Base-by-base conservation (phyloP, 2,329 filamentous ascomycete genomes). In the Grosmannia serpens region DNA sequence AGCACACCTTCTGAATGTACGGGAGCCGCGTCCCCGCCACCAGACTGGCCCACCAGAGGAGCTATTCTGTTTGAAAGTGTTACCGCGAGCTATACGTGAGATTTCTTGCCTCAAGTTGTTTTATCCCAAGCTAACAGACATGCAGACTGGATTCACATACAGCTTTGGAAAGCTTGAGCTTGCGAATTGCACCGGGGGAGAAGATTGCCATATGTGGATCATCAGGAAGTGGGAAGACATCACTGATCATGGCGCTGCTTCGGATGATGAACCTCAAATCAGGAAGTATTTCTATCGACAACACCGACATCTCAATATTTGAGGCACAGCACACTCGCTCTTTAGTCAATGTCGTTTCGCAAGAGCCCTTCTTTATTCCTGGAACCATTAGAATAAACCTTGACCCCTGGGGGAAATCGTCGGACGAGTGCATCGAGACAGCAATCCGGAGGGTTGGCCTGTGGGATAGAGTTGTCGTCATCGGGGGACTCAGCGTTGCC, bases 211-310 rank as follows among this genome's bases (percentile, higher is more conserved):
- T 59, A 29, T 59, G 57, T 27, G 57, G 57, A 13, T 29, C 52
- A 4, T 55, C 44, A 15, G 57, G 53, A 27, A 78, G 77, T 3
- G 79, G 74, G 6, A 56, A 56, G 22, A 47, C 54, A 2, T 44
- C 54, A 2, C 54, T 56, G 41, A 29, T 56, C 26, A 44, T 56
- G 41, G 31, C 44, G 6, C 17, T 56, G 9, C 41, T 56, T 33
- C n/a, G 17, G 5, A 29, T 46, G 44, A 27, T 49, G 54, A 20
- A 50, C 41, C 15, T 17, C 3, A 33, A 24, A 33, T n/a, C 41
- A n/a, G 31, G 27, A 33, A 78, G 55, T 60, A 67, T 1, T 60
- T 64, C 33, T 1, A 67, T 81, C 11, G 71, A 74, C 27, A 71
- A 70, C 4, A 67, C 80, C 3, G 50, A 52, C 6, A 20, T 52